Evolutionary conservation across 108 stramenopile genomes (phyloP), one percentile per base, ranked within the genome.

Genomic region (Cyclotella choctawhatcheeana): DNA sequence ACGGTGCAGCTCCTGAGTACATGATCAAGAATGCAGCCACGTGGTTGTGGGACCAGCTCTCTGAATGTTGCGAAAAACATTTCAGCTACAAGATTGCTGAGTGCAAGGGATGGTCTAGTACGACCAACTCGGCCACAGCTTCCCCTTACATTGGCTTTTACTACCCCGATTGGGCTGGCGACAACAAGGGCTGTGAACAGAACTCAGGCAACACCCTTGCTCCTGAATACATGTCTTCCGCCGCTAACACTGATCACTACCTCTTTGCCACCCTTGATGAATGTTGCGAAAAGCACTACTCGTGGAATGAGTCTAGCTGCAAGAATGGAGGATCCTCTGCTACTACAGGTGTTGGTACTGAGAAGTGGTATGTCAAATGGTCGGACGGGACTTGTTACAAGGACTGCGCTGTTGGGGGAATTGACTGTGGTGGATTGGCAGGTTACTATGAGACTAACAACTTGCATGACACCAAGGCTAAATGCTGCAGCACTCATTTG

Each of bases 401-500:
- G 47, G 18, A 48, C 47, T 48, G 47, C n/a, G 47, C 17, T 8
- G 47, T n/a, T 17, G 47, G 47, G 18, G 47, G 47, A 48, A 48
- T n/a, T n/a, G 47, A n/a, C 12, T 48, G 47, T n/a, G 47, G 47
- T n/a, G 47, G 47, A n/a, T n/a, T 48, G 17, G 47, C 47, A 4
- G n/a, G 18, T 10, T 4, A n/a, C 18, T 48, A n/a, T 10, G 47
- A 48, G 12, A n/a, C 8, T n/a, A 48, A 48, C 4, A n/a, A 48
- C 47, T n/a, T n/a, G n/a, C n/a, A n/a, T n/a, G 16, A 10, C 8
- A 17, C 47, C 17, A 10, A 48, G 17, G 8, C 47, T n/a, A 48
- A 48, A n/a, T 48, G 47, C n/a, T 48, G 47, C 47, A 48, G 47
- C 47, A 48, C 47, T 48, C 47, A n/a, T 48, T 10, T 48, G 17